Conservation (phyloP, 2,329 filamentous ascomycete species). For the Dryadomyces quercivorus region DNA sequence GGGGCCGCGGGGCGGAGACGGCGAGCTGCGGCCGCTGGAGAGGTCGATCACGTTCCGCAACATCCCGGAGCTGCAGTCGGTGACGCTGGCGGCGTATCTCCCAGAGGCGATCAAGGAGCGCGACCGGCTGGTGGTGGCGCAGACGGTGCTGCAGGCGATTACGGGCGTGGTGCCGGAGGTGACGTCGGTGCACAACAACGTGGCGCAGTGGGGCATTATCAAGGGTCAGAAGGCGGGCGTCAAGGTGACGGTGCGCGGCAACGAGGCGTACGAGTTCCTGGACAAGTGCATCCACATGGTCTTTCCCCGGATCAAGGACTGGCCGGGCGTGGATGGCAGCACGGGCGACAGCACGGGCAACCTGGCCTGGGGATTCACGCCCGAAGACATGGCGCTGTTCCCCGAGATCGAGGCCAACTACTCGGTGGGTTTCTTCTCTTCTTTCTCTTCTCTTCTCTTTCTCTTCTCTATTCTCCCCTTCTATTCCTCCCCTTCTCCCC, state of each 20-base stretch:
- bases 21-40: conserved; percentile 60
- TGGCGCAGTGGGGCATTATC: conserved; percentile 63
- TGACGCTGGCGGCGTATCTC: conserved; percentile 69
- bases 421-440: conserved; percentile 50
- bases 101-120: conserved; percentile 60
- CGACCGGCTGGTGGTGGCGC: conserved; percentile 66
- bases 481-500: too few relatives aligned
- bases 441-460: neutral
- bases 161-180: conserved; percentile 62
- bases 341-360: conserved; percentile 86
- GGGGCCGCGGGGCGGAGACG: conserved; percentile 72
- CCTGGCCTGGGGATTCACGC: conserved; percentile 66
- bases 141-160: conserved; percentile 76
- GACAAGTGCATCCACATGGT: conserved; percentile 85
- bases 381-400: conserved; percentile 69
- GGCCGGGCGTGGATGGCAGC: conserved; percentile 53
- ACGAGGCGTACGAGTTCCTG: conserved; percentile 80
- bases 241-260: conserved; percentile 65
- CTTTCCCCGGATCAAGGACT: conserved; percentile 92
- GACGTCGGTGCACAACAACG: conserved; percentile 56
- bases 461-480: too few relatives aligned
- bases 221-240: conserved; percentile 61
- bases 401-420: conserved; percentile 94
- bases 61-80: conserved; percentile 66
- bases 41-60: conserved; percentile 68